Evolutionary conservation across 306 rosid genomes (phyloP).

Genomic region (Citrullus mucosospermus): DNA sequence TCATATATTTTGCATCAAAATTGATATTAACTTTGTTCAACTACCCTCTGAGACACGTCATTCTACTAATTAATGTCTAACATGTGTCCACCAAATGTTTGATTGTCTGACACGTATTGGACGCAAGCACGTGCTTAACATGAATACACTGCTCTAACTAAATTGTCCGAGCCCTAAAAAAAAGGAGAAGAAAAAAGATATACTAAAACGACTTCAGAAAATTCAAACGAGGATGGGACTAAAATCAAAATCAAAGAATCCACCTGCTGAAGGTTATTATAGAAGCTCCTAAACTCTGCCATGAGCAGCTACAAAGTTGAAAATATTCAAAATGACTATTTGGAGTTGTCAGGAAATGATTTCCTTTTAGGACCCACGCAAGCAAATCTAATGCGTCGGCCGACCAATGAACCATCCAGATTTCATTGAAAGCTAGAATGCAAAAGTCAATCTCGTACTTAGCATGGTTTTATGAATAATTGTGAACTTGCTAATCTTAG

Average conservation of each 20-base stretch:
- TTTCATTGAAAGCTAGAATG: neutral
- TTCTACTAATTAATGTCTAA: too few species aligned
- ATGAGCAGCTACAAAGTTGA: neutral
- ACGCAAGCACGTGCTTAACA: too few species aligned
- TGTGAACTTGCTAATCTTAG: neutral
- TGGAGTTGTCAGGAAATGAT: neutral
- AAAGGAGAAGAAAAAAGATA: neutral
- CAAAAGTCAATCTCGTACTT: neutral
- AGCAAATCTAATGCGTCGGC: neutral
- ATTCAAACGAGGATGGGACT: neutral
- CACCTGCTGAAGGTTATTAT: neutral
- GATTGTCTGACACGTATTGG: too few species aligned
- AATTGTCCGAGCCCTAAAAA: neutral
- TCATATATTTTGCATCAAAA: too few species aligned
- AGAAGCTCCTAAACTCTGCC: neutral
- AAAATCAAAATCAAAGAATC: neutral
- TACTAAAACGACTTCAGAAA: neutral
- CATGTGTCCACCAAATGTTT: too few species aligned
- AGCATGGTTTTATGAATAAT: neutral
- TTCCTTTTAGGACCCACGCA: neutral
- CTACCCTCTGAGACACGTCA: too few species aligned
- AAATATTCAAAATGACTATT: too few species aligned
- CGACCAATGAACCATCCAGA: neutral
- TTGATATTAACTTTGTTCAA: too few species aligned
- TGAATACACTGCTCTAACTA: too few species aligned